Evolutionary conservation across 192 early-diverging fungal species (phyloP), one percentile per base, ranked within the genome.

Genomic region (Backusella psychrophila): DNA sequence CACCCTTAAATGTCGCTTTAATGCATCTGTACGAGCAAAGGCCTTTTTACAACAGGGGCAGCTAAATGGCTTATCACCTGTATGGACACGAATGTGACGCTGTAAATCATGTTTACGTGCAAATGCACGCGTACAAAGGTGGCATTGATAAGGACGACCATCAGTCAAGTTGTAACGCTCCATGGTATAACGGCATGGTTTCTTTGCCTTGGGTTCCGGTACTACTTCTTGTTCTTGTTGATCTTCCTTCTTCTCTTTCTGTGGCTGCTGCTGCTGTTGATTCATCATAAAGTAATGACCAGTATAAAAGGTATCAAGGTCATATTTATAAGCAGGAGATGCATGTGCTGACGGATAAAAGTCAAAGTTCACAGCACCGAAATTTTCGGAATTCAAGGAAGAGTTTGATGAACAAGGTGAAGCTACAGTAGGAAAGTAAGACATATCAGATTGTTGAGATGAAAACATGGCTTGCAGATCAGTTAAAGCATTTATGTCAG

Each of bases 91-190:
- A 36, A 85, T 86, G 67, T 95, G 93, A 23, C 94, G 82, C 70
- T 92, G 87, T 33, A 93, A 82, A 86, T 95, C 94, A 76, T 95
- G 94, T 74, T 93, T 93, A 11, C 94, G 87, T 8, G 90, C 85
- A 81, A 95, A 96, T 6, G 92, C 88, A 21, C 87, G 66, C 1
- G 85, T 53, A 78, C 94, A 96, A 14, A 83, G 39, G 29, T 80
- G 69, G 69, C 94, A 95, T 35, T 77, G 76, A 79, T 89, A 91
- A 4, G 94, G 91, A 44, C 69, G 23, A 44, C 5, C 15, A 29
- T 46, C 26, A 38, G 41, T 15, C 9, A 44, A 29, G 21, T 33
- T 67, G 29, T 35, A 19, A 17, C 19, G 26, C 1, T 35, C 17
- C 26, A 67, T 67, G 2, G 6, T 49, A 21, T 49, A 49, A n/a